phyloP scores from a whole-genome alignment of 2,329 filamentous ascomycete species.

The Fusarium sp. region DNA sequence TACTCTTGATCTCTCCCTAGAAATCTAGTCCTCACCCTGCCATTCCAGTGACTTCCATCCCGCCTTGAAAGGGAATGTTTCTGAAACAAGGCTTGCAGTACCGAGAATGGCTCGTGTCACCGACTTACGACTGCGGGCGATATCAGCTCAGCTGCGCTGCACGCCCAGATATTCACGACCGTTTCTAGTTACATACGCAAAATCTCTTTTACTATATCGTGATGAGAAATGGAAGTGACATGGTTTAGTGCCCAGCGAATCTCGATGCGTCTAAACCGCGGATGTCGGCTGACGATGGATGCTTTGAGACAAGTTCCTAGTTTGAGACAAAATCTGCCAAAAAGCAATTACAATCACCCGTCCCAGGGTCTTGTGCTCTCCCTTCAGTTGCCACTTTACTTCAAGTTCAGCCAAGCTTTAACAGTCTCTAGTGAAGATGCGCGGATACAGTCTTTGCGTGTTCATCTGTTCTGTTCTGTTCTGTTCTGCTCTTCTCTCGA shows the following conservation, averaged over 20 bases:
- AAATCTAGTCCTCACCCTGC: constrained; percentile 9
- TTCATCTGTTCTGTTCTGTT: background rate
- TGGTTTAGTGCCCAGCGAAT: background rate
- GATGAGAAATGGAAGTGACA: constrained; percentile 1
- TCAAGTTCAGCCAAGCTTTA: background rate
- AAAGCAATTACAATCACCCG: constrained; percentile 5
- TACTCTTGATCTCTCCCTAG: constrained; percentile 22
- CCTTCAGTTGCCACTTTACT: constrained; percentile 5
- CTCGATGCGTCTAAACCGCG: background rate
- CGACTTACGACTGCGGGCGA: background rate
- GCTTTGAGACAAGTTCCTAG: background rate
- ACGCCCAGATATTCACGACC: background rate
- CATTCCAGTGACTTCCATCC: constrained; percentile 26
- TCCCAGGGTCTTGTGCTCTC: background rate
- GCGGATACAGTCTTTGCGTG: background rate
- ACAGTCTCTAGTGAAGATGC: background rate
- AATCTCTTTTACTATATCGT: background rate
- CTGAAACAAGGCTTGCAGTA: constrained; percentile 37
- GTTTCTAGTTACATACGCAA: background rate
- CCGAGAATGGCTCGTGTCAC: constrained; percentile 4
- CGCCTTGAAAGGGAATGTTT: constrained; percentile 22
- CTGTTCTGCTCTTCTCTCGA: background rate
- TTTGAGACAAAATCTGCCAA: background rate
- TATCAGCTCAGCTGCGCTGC: background rate
- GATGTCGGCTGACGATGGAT: background rate